Conservation (phyloP, 805 yeast genomes). For the Starmerella lactis-condensi region DNA sequence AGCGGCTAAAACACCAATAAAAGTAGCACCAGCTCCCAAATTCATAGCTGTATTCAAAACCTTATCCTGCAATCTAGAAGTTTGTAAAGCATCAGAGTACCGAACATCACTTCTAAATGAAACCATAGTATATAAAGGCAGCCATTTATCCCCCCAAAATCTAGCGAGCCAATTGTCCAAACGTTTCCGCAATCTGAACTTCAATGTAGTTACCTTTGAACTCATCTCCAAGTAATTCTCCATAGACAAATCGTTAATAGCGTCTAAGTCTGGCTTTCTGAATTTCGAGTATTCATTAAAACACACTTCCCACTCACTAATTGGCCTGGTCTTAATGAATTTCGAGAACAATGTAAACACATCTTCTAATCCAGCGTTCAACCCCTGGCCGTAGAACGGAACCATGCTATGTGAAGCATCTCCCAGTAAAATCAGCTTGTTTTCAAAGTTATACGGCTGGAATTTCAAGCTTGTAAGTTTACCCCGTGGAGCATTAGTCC, state of each 20-base stretch:
- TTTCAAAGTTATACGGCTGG: constrained; percentile 46
- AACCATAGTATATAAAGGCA: constrained; percentile 83
- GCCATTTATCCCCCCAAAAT: constrained; percentile 44
- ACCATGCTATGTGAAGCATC: constrained; percentile 97
- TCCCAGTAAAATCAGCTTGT: constrained; percentile 53
- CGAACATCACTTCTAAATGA: constrained; percentile 70
- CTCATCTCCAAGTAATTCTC: constrained; percentile 79
- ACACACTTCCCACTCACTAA: constrained; percentile 25
- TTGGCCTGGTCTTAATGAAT: constrained; percentile 17
- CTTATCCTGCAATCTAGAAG: constrained; percentile 35
- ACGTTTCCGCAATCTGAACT: constrained; percentile 45
- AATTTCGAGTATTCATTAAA: constrained; percentile 35
- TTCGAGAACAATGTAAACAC: constrained; percentile 43
- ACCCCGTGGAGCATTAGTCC: constrained; percentile 50
- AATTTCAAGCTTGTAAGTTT: constrained; percentile 57
- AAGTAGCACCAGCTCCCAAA: background rate
- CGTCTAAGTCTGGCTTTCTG: constrained; percentile 48
- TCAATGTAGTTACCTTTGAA: constrained; percentile 44
- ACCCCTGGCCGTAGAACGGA: constrained; percentile 95
- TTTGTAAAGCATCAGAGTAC: constrained; percentile 47
- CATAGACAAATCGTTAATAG: constrained; percentile 63
- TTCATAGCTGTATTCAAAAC: constrained; percentile 19
- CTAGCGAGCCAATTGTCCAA: constrained; percentile 49
- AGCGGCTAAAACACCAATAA: constrained; percentile 1
- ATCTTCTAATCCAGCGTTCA: constrained; percentile 93